Base-by-base conservation (phyloP, 2,329 filamentous ascomycete species). In the Hortaea sp. region DNA sequence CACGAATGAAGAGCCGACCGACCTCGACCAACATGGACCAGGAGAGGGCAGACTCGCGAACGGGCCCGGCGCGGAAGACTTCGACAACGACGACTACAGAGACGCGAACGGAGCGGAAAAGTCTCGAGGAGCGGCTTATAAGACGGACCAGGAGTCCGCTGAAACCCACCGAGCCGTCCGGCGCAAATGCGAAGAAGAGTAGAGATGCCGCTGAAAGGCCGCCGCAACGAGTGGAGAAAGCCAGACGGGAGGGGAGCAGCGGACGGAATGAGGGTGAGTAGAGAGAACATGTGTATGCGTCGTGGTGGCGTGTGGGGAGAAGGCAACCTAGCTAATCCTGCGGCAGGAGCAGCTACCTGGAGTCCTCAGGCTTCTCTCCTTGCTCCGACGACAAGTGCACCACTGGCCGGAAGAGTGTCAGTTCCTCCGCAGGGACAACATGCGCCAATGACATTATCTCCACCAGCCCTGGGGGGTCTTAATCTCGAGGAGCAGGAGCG, bases 401-500 rank as follows among this genome's bases (percentile, higher is more conserved):
- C 90, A 2, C 70, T 94, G 41, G 86, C 88, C 2, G 82, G 71
- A 47, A 73, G 81, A 55, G 73, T 83, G 48, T 82, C 78, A 1
- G 69, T 75, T 7, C 78, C 81, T 40, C 79, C 79, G 10, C 60
- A 77, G 11, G 73, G 78, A 9, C 82, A 83, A 3, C 73, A 81
- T 51, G 80, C 85, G 29, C 88, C 89, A 1, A 69, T 77, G 43
- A 70, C 77, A 6, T 72, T 88, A 42, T 81, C 86, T 39, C 84
- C 85, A 1, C 70, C 71, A 42, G 73, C 82, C 5, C 72, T 97
- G 11, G 72, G 76, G 46, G 79, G 85, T 47, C 69, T 97, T 49
- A 81, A 81, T 0, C 70, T 94, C 29, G 84, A 94, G 53, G 78
- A 78, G 2, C 92, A 98, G 65, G 92, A 98, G 68, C 79, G 81